Base-by-base conservation (phyloP, 495 filamentous ascomycete species). In the Penicillium coffeae region DNA sequence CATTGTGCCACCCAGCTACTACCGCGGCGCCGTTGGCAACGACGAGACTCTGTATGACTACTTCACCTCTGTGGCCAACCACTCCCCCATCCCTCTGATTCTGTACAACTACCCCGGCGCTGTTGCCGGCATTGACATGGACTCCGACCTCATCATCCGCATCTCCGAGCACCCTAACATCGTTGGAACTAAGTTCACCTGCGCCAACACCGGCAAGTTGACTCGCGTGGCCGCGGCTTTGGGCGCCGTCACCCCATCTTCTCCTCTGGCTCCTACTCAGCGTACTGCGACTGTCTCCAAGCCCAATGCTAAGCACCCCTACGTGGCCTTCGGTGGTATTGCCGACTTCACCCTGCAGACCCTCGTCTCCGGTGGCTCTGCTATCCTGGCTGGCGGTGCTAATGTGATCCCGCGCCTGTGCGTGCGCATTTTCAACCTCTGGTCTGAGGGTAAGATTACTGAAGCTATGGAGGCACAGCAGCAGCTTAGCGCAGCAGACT, bases 91-190 rank as follows among this genome's bases (percentile, higher is more conserved):
- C 13, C 87, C 88, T 2, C 70, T 95, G n/a, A 80, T 92, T 45
- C 73, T 95, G 10, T 93, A 94, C 74, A 94, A 95, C 74, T 94
- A 94, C 70, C 89, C 89, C 1, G 89, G 89, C 30, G 89, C 89
- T 30, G 89, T 94, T 4, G 81, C 87, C n/a, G 89, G 89, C 21
- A 88, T 95, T 58, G 89, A 94, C 62, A 88, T 95, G 86, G 89
- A 92, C 75, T 88, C 84, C 27, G 89, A 95, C 61, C 78, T 93
- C 41, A 79, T 94, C 53, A 89, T 93, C 64, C 80, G 76, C 59
- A 80, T 95, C 35, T 88, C 86, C 16, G 69, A 84, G 52, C 88
- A 94, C 62, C 84, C 85, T 40, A 94, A 95, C 64, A 85, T 95
- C 57, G 72, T 88, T 48, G 88, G 89, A 42, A 90, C 88, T 38